Percentiles rank a stretch among this genome's conserved stretches.
Conservation (phyloP, 2,329 filamentous ascomycete species). For the Penicillium hordei region DNA sequence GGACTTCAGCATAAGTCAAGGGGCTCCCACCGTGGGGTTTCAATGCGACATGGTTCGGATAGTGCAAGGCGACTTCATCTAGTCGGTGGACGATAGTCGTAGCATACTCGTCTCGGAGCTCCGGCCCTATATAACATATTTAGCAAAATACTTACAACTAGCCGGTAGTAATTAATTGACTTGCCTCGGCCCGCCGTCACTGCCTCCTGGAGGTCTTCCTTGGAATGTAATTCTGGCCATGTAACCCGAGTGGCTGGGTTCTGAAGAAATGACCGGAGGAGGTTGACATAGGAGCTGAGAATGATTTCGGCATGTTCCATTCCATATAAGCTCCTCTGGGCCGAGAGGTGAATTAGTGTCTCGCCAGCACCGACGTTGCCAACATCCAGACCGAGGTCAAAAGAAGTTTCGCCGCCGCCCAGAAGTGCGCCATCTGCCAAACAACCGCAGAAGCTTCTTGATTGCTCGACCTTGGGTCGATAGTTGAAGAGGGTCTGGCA, state of each 20-base stretch:
- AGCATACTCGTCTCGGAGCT: conserved; percentile 32
- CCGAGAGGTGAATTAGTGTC: conserved; percentile 21
- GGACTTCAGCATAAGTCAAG: conserved; percentile 42
- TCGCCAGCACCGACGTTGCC: conserved; percentile 31
- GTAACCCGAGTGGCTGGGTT: conserved; percentile 21
- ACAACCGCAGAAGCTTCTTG: conserved; percentile 24
- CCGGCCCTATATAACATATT: conserved; percentile 17
- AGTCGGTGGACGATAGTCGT: conserved; percentile 39
- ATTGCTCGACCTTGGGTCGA: conserved; percentile 35
- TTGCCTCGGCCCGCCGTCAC: conserved; percentile 19
- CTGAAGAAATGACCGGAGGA: conserved; percentile 16
- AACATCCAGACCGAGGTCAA: conserved; percentile 42
- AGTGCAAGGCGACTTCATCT: conserved; percentile 31
- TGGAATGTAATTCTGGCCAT: conserved; percentile 17
- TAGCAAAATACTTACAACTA: neutral
- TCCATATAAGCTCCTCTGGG: conserved; percentile 37
- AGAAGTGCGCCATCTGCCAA: conserved; percentile 14
- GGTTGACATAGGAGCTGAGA: conserved; percentile 20
- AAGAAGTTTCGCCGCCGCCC: conserved; percentile 27
- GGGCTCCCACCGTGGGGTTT: conserved; percentile 26
- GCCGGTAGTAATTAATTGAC: neutral
- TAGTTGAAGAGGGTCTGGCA: conserved; percentile 56
- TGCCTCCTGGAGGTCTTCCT: conserved; percentile 17
- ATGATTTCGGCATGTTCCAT: conserved; percentile 25
- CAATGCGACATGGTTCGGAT: conserved; percentile 27